Percentiles rank a stretch among this genome's conserved stretches.
Evolutionary conservation across 2,329 filamentous ascomycete genomes (phyloP).

Genomic region (Dothideomycetes sp.): DNA sequence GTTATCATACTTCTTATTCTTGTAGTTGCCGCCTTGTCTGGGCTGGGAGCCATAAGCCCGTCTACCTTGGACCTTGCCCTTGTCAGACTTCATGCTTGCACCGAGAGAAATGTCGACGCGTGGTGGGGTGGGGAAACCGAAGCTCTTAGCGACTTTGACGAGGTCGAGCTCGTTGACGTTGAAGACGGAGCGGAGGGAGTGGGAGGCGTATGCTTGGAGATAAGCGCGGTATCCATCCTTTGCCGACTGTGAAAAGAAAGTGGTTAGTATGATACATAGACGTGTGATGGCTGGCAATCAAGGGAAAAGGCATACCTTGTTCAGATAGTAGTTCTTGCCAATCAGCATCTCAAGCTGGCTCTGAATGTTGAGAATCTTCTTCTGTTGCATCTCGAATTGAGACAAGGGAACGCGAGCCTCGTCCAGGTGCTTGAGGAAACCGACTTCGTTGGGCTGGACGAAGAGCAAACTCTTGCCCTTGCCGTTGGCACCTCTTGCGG

Average conservation of each 20-base stretch:
- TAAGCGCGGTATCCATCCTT: conserved; percentile 77
- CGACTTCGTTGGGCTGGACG: conserved; percentile 81
- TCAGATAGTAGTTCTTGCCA: conserved; percentile 90
- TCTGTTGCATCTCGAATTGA: conserved; percentile 88
- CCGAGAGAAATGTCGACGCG: conserved; percentile 70
- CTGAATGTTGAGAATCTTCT: conserved; percentile 78
- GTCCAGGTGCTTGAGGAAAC: conserved; percentile 85
- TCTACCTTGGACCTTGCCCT: conserved; percentile 53
- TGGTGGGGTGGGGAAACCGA: conserved; percentile 68
- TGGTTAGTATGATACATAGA: not conserved
- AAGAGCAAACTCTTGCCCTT: conserved; percentile 89
- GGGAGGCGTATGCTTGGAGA: conserved; percentile 87
- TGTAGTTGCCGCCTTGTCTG: conserved; percentile 35
- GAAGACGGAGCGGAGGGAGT: conserved; percentile 72
- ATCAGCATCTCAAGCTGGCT: conserved; percentile 85
- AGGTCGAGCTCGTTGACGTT: conserved; percentile 74
- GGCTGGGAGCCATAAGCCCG: conserved; percentile 72
- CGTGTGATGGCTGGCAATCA: no score
- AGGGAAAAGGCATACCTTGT: conserved; percentile 67
- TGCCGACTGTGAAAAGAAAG: conserved; percentile 36
- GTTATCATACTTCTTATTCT: conserved; percentile 7
- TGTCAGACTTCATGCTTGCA: conserved; percentile 62
- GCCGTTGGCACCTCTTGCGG: conserved; percentile 70
- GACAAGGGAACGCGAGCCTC: conserved; percentile 85
- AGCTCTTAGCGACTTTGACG: conserved; percentile 73